Evolutionary conservation across 106 monocot species (phyloP), one percentile per base, ranked within the genome.

Genomic region (Apostasia shenzhenica): DNA sequence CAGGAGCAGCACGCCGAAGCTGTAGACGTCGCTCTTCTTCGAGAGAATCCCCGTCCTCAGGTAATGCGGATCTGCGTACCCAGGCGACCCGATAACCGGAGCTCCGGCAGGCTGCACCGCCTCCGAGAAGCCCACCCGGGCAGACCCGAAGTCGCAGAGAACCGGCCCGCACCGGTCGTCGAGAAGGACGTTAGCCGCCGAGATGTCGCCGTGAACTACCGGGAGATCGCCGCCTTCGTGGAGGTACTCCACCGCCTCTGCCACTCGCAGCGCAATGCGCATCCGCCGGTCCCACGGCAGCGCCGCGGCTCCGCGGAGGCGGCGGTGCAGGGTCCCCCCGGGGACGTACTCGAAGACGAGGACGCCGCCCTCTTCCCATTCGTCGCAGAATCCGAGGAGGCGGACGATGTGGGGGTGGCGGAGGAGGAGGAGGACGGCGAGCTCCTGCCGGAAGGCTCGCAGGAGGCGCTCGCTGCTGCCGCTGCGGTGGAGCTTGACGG

Each of bases 11-110:
- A 91, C 84, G 3, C 91, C 91, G 68, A 87, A 91, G 82, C 91
- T 80, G 67, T 91, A 91, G 63, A 87, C 91, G 67, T 91, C 87
- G 72, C 67, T 84, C 87, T 84, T 82, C 79, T 91, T 85, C 45
- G 82, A 83, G 53, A 83, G 57, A 4, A 59, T 55, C 5, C 80
- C 83, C 13, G 82, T 70, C 1, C 82, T 72, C 44, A 82, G 14
- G 61, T 82, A 78, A 65, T 78, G 82, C 6, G 82, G 82, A 52
- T 82, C 82, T 10, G 69, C 70, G 78, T 82, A 82, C 2, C 82
- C 82, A 0, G 83, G 83, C 45, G 83, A 79, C 5, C 83, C 83
- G 1, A 75, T 61, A 59, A 79, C 69, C 39, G 72, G 78, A 14
- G n/a, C 49, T 45, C 82, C 58, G 37, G 64, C 45, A 2, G 67